Conservation (phyloP, 768 basidiomycete genomes). For the Tulasnella sp. region DNA sequence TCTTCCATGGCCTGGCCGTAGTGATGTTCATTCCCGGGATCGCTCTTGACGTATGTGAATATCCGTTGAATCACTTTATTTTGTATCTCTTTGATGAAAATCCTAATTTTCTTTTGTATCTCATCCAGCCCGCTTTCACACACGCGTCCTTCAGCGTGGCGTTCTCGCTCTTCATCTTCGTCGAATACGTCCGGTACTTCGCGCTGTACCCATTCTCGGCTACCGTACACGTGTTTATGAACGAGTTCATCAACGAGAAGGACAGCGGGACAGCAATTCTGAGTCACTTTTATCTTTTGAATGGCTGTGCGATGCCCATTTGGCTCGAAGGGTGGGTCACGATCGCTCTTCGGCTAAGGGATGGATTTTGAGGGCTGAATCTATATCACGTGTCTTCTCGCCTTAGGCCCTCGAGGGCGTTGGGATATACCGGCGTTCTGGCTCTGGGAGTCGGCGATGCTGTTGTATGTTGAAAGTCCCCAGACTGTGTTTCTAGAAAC, state of each 20-base stretch:
- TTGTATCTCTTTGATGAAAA: neutral
- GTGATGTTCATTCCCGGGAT: slow-evolving; percentile 95
- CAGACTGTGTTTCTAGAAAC: too few relatives aligned
- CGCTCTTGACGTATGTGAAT: slow-evolving; percentile 76
- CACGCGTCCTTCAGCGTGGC: slow-evolving; percentile 91
- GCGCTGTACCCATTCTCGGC: slow-evolving; percentile 95
- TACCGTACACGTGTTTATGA: slow-evolving; percentile 87
- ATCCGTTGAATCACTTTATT: slow-evolving; percentile 15
- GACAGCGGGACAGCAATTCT: slow-evolving; percentile 93
- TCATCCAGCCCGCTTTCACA: slow-evolving; percentile 79
- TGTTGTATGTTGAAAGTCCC: slow-evolving; percentile 46
- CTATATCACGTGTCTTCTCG: neutral
- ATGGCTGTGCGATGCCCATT: slow-evolving; percentile 85
- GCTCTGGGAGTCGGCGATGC: slow-evolving; percentile 91
- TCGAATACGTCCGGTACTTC: slow-evolving; percentile 97
- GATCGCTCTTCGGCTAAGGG: neutral
- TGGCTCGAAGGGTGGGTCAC: slow-evolving; percentile 86
- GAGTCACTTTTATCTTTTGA: slow-evolving; percentile 94
- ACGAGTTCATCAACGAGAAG: slow-evolving; percentile 91
- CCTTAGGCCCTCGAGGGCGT: slow-evolving; percentile 38
- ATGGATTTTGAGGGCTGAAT: neutral
- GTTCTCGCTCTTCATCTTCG: slow-evolving; percentile 89
- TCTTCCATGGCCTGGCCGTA: slow-evolving; percentile 92
- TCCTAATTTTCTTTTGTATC: neutral
- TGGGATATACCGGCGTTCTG: slow-evolving; percentile 76